Base-by-base conservation (phyloP, 352 stramenopile species). In the Pythium guiyangense region DNA sequence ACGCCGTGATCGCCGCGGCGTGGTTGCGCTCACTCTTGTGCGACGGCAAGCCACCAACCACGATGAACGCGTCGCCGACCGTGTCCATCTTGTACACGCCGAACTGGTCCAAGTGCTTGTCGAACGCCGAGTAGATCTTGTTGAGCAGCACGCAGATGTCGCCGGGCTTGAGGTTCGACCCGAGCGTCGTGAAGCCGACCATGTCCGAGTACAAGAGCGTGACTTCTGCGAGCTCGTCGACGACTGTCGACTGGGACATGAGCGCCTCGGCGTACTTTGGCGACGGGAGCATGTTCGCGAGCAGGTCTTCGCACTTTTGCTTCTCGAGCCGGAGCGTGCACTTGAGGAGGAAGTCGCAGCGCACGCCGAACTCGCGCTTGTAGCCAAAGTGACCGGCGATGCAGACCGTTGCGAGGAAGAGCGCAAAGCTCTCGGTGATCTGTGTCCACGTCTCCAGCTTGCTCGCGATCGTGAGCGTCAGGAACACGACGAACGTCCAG, bases 71-170 rank as follows among this genome's bases (percentile, higher is more conserved):
- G 62, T 94, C 84, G 14, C 86, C 84, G 0, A 95, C 80, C 0
- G 85, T 95, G 60, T 92, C 85, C 74, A 95, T 88, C 51, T 94
- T 94, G 73, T 94, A 95, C 12, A 95, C 74, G 3, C 82, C 82
- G n/a, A 85, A 65, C 10, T 77, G 52, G 37, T 93, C 85, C n/a
- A 95, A 57, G 44, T 94, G 84, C 20, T 73, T 77, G 51, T 95
- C 86, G 57, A 94, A 94, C 12, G 79, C 76, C 18, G 66, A 86
- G 63, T 89, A 92, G 51, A 90, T 83, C 42, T 90, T 78, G 71
- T 94, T 90, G 20, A 96, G 77, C 49, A 96, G 66, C 25, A 86
- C 63, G 52, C 83, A 93, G 29, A 93, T 81, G 49, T 87, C 75
- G 3, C 65, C 67, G 0, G 84, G 80, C 17, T 80, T 77, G 25